phyloP scores from a whole-genome alignment of 805 yeast species.

The Saccharomyces kudriavzevii region DNA sequence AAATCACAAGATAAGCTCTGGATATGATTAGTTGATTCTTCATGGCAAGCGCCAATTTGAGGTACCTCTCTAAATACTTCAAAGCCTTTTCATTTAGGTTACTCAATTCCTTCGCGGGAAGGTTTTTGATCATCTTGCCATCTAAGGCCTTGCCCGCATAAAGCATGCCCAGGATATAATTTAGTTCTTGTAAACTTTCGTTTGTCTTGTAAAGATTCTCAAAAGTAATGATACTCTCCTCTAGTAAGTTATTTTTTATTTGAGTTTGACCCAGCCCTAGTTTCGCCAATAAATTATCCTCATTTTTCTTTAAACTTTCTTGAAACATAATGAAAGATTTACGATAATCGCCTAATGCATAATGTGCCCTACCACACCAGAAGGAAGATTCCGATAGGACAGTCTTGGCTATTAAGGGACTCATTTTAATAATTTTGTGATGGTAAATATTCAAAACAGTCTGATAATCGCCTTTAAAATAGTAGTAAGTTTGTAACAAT shows the following conservation, averaged over 20 bases:
- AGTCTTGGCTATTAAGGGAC: constrained; percentile 29
- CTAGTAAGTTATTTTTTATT: constrained; percentile 58
- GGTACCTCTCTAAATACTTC: constrained; percentile 58
- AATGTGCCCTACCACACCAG: constrained; percentile 81
- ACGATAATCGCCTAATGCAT: constrained; percentile 49
- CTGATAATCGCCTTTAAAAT: constrained; percentile 54
- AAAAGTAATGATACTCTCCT: constrained; percentile 80
- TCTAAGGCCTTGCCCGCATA: constrained; percentile 45
- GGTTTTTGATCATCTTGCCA: constrained; percentile 12
- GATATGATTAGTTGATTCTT: constrained; percentile 49
- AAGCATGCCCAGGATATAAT: constrained; percentile 66
- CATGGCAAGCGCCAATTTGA: constrained; percentile 48
- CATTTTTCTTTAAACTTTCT: constrained; percentile 60
- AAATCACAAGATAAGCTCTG: constrained; percentile 60
- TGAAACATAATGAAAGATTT: constrained; percentile 66
- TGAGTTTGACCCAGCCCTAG: constrained; percentile 85
- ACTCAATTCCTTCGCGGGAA: constrained; percentile 9
- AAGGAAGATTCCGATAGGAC: constrained; percentile 57
- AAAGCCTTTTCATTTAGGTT: constrained; percentile 45
- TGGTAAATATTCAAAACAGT: constrained; percentile 50
- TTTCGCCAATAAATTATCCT: constrained; percentile 57
- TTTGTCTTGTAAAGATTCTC: constrained; percentile 62
- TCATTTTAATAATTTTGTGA: constrained; percentile 36
- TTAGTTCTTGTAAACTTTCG: constrained; percentile 65
- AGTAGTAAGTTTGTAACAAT: constrained; percentile 62